phyloP scores from a whole-genome alignment of 768 basidiomycete genomes.

The Coprinopsis strossmayeri region DNA sequence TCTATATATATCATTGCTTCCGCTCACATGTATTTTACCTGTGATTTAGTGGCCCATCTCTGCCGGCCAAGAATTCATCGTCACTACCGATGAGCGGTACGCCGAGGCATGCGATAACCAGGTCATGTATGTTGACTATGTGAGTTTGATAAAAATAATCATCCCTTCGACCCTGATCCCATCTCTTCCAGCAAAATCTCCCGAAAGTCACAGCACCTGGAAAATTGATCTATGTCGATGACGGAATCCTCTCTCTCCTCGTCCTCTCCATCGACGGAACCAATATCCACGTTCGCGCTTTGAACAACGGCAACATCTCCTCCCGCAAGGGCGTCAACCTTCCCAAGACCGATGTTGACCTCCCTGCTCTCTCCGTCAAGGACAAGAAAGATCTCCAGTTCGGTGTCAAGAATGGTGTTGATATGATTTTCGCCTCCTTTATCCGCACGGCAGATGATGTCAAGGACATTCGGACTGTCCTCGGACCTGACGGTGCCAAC shows the following conservation, averaged over 20 bases:
- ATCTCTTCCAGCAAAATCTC: constrained; percentile 62
- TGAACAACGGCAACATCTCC: constrained; percentile 90
- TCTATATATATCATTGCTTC: constrained; percentile 9
- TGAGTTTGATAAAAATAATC: constrained; percentile 31
- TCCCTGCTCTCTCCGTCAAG: constrained; percentile 95
- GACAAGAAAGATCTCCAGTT: constrained; percentile 94
- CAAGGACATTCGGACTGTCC: constrained; percentile 83
- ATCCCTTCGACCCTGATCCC: constrained; percentile 2
- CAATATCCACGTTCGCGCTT: constrained; percentile 74
- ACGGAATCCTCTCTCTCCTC: constrained; percentile 93
- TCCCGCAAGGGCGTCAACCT: constrained; percentile 99
- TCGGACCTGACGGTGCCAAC: constrained; percentile 90
- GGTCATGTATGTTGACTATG: constrained; percentile 90
- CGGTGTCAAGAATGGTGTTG: constrained; percentile 95
- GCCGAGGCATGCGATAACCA: constrained; percentile 76
- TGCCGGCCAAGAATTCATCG: constrained; percentile 90
- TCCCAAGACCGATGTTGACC: constrained; percentile 95
- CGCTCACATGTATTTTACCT: constrained; percentile 11
- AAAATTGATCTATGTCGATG: constrained; percentile 96
- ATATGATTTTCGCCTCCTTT: constrained; percentile 99
- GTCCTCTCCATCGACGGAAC: constrained; percentile 83
- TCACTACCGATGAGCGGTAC: constrained; percentile 82
- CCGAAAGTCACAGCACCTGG: constrained; percentile 96
- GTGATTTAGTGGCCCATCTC: constrained; percentile 62
- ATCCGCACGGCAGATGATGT: constrained; percentile 96